Evolutionary conservation across 2,329 filamentous ascomycete genomes (phyloP), one percentile per base, ranked within the genome.

Genomic region (Penicillium fuscoglaucum): DNA sequence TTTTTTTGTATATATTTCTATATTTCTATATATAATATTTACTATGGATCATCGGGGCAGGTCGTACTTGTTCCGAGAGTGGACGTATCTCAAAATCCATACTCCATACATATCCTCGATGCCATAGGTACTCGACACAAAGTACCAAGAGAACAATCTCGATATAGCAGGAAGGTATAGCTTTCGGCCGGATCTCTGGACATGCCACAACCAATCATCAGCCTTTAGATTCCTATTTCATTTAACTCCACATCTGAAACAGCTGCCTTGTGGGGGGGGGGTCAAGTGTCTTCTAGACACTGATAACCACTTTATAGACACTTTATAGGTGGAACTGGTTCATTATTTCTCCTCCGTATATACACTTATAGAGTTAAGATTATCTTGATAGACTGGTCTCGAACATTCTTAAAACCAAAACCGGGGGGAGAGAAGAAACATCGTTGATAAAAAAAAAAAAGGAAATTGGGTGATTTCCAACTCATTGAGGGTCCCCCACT

Each of bases 181-280:
- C 46, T 51, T 51, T 51, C 49, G 49, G 49, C 49, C 49, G 49
- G 49, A 51, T 31, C 37, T 41, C n/a, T 41, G 35, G 24, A 40
- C 2, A 50, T 37, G 8, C 4, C 6, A n/a, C 17, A 9, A 6
- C 47, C 47, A 50, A 50, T 39, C 47, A 50, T 17, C 15, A 35
- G 1, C 15, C 4, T 26, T n/a, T 2, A 37, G 31, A 47, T 21
- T 33, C 6, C 46, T 24, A 31, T 46, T 31, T 47, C 10, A 47
- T 33, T 47, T 31, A 19, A 44, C 55, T 64, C 63, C 63, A 65
- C 63, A 59, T 47, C 54, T 66, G 63, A 66, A 64, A 65, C 61
- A 64, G 17, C 19, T 24, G 40, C 10, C 6, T 21, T 43, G 40
- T 43, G 19, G 39, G 19, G 37, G 39, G 24, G 19, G 37, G 39